phyloP scores from a whole-genome alignment of 1,284 basidiomycete genomes.

The Trichosporon sp. region DNA sequence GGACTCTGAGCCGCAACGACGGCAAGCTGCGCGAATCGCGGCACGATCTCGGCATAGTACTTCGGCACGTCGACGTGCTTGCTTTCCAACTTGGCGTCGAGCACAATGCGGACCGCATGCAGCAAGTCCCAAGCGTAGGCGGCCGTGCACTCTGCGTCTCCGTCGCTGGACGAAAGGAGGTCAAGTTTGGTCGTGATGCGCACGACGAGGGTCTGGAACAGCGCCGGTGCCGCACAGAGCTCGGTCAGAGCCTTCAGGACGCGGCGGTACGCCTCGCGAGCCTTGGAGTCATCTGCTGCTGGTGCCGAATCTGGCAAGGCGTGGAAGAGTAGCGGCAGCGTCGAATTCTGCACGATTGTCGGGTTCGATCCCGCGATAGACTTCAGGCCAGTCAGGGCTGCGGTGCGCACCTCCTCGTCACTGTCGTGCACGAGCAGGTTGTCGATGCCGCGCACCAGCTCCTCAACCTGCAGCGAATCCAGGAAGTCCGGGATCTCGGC shows the following conservation, averaged over 20 bases:
- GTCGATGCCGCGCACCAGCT: conserved; percentile 69
- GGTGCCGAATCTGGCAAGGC: conserved; percentile 66
- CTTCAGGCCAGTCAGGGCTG: conserved; percentile 63
- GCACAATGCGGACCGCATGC: conserved; percentile 59
- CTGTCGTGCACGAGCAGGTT: conserved; percentile 59
- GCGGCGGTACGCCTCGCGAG: conserved; percentile 62
- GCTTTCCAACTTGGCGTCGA: conserved; percentile 60
- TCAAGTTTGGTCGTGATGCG: conserved; percentile 76
- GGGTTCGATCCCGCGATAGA: conserved; percentile 61
- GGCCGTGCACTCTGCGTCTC: conserved; percentile 49
- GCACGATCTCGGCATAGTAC: conserved; percentile 68
- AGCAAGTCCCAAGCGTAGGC: conserved; percentile 83
- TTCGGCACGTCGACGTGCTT: conserved; percentile 66
- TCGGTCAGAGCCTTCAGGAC: conserved; percentile 66
- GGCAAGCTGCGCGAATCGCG: conserved; percentile 65
- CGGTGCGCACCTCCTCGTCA: conserved; percentile 55
- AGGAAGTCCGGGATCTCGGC: conserved; percentile 62
- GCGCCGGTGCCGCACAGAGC: conserved; percentile 66
- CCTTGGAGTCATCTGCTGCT: conserved; percentile 53
- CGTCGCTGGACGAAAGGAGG: conserved; percentile 39
- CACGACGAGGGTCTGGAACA: conserved; percentile 75
- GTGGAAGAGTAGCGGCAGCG: conserved; percentile 71
- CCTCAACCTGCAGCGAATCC: conserved; percentile 66
- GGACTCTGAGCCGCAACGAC: conserved; percentile 51
- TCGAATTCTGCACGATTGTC: conserved; percentile 65